phyloP scores from a whole-genome alignment of 2,329 filamentous ascomycete species.

The Alternaria angustiovoidea region DNA sequence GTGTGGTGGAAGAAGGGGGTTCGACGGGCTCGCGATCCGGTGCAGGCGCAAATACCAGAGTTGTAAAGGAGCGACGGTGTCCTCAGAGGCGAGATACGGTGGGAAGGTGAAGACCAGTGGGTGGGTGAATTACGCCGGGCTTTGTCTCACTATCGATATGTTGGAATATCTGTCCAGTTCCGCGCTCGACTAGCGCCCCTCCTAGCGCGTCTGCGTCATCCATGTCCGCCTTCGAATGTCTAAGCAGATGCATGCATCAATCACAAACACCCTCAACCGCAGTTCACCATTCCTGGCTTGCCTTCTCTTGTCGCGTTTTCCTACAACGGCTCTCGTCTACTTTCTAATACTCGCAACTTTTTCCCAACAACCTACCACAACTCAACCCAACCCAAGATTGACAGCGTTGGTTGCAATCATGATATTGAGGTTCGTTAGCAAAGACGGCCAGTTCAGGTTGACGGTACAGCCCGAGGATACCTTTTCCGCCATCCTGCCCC shows the following conservation, averaged over 20 bases:
- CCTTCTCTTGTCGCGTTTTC: background rate
- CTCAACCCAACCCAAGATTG: background rate
- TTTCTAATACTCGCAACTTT: background rate
- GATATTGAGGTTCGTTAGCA: slow-evolving; percentile 64
- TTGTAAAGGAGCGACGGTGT: slow-evolving; percentile 27
- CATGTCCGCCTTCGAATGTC: slow-evolving; percentile 4
- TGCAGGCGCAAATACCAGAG: background rate
- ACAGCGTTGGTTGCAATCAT: slow-evolving; percentile 57
- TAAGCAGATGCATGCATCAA: slow-evolving; percentile 3
- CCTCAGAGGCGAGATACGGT: slow-evolving; percentile 13
- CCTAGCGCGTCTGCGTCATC: slow-evolving; percentile 14
- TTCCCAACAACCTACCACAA: background rate
- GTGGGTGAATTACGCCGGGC: slow-evolving; percentile 6
- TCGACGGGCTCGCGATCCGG: background rate
- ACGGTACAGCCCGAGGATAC: slow-evolving; percentile 76
- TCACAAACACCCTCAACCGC: slow-evolving; percentile 21
- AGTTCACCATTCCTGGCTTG: slow-evolving; percentile 9
- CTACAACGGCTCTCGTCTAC: slow-evolving; percentile 1
- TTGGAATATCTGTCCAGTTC: slow-evolving; percentile 38
- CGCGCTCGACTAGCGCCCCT: slow-evolving; percentile 22
- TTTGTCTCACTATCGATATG: slow-evolving; percentile 20
- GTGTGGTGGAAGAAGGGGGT: background rate
- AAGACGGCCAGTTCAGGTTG: slow-evolving; percentile 84
- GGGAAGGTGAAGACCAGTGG: slow-evolving; percentile 13
- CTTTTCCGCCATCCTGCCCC: slow-evolving; percentile 67